A percentile compares a stretch with the other conserved stretches of the same genome.
These are phyloP conservation scores for Cucurbita argyrosperma DNA, from an alignment of 306 rosid genomes.

Conservation along the genomic window DNA sequence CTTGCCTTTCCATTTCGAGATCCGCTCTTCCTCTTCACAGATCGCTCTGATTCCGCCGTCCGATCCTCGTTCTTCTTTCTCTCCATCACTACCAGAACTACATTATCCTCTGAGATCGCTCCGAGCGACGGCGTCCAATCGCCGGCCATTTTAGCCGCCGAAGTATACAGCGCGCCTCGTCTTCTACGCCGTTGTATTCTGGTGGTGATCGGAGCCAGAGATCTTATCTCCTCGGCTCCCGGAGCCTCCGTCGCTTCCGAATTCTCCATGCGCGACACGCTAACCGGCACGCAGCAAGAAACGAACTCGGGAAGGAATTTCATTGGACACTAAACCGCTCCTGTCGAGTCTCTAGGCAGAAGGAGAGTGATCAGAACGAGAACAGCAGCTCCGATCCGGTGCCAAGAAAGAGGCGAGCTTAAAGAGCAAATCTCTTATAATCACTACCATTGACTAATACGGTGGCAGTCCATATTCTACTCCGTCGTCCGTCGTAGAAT, in stretches of 20 bases:
- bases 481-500: background rate
- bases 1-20: background rate
- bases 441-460: background rate
- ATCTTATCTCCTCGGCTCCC: background rate
- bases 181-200: constrained; percentile 1
- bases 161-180: background rate
- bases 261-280: background rate
- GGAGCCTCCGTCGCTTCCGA: background rate
- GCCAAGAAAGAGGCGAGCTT: background rate
- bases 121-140: constrained; percentile 10
- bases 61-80: background rate
- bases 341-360: background rate
- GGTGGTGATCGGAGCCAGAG: background rate
- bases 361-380: background rate
- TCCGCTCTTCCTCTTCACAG: background rate
- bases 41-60: background rate
- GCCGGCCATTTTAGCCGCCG: background rate
- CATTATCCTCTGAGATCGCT: constrained; percentile 10
- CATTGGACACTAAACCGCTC: background rate
- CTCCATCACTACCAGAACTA: constrained; percentile 2
- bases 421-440: background rate
- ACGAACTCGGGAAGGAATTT: constrained; percentile 4
- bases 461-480: background rate
- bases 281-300: constrained; percentile 4
- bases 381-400: background rate